Conservation (phyloP, 2,329 filamentous ascomycete genomes). For the Lasiodiplodia sp. region DNA sequence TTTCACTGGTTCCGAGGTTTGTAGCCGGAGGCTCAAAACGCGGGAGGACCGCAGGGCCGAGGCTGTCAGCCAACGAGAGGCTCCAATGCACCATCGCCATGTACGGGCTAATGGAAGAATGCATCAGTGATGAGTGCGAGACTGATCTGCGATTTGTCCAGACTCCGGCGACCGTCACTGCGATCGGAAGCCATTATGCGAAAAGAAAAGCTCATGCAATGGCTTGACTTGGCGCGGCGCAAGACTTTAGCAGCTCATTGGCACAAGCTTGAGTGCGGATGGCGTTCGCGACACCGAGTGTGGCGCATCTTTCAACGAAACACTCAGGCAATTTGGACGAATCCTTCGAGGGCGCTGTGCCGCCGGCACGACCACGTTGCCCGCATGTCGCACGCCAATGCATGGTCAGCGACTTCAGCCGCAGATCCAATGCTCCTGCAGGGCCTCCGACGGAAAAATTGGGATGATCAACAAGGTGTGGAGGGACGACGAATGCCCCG, state of each 20-base stretch:
- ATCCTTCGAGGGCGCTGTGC: slow-evolving; percentile 10
- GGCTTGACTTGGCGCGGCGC: slow-evolving; percentile 18
- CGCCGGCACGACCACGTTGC: slow-evolving; percentile 5
- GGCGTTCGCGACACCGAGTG: not conserved
- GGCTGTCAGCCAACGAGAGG: not conserved
- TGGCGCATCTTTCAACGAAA: slow-evolving; percentile 12
- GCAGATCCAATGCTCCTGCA: slow-evolving; percentile 6
- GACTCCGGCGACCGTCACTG: not conserved
- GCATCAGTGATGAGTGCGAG: not conserved
- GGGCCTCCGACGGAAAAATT: slow-evolving; percentile 14
- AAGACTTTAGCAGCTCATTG: slow-evolving; percentile 16
- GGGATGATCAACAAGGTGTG: slow-evolving; percentile 9
- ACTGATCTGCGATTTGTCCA: not conserved
- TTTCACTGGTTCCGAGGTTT: slow-evolving; percentile 1
- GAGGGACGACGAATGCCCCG: not conserved
- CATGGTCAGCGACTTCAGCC: slow-evolving; percentile 21
- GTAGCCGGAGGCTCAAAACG: not conserved
- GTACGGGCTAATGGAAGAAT: slow-evolving; percentile 13
- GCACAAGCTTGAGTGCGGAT: slow-evolving; percentile 15
- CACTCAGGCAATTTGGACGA: slow-evolving; percentile 8
- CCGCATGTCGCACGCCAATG: slow-evolving; percentile 11
- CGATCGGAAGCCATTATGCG: not conserved
- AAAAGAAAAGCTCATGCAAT: not conserved
- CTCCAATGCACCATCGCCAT: not conserved
- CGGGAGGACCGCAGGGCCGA: not conserved